These are phyloP conservation scores for Melaleuca alternifolia DNA, from an alignment of 345 rosid genomes.

Conservation along the genomic window DNA sequence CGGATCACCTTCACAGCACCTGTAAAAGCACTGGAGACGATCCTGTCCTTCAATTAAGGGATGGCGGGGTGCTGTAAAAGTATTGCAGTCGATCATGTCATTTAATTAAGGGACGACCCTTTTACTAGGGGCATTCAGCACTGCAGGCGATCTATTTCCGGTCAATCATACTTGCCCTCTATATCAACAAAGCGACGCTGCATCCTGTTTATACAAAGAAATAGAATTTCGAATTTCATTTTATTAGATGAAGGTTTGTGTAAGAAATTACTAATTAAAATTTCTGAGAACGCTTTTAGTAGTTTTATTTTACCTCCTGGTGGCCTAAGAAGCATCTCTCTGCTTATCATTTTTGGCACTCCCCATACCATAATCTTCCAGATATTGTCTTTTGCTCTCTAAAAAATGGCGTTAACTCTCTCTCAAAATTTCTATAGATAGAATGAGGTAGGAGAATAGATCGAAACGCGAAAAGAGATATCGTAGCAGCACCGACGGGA, in stretches of 20 bases:
- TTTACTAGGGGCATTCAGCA: too few relatives aligned
- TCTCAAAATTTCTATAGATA: fast-evolving
- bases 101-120: too few relatives aligned
- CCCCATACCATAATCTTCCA: fast-evolving
- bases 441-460: background rate
- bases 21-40: too few relatives aligned
- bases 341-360: fast-evolving
- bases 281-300: background rate
- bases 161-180: fast-evolving
- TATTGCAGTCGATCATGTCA: too few relatives aligned
- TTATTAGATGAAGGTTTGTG: background rate
- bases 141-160: too few relatives aligned
- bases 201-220: background rate
- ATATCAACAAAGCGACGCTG: background rate
- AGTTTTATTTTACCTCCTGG: background rate
- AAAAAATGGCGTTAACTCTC: fast-evolving
- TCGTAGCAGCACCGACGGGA: fast-evolving
- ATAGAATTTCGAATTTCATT: background rate
- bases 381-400: fast-evolving
- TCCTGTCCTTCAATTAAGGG: too few relatives aligned
- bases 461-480: background rate
- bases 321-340: background rate
- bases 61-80: too few relatives aligned
- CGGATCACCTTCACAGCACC: too few relatives aligned
- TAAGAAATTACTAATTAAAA: background rate